Base-by-base conservation (phyloP, 164 flowering plant species). In the Kingdonia uniflora region DNA sequence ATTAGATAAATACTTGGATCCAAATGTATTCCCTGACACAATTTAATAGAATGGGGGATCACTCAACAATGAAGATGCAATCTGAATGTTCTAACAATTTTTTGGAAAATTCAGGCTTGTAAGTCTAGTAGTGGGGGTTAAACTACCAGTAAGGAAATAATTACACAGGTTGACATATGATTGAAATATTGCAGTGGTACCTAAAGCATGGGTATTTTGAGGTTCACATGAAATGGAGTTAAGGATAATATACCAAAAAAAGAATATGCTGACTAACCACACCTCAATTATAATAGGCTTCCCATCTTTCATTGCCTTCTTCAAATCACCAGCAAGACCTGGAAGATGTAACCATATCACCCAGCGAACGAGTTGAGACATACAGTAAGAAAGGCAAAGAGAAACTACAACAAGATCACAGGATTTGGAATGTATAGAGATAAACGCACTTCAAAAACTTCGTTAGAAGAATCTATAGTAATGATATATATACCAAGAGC, bases 301-400 rank as follows among this genome's bases (percentile, higher is more conserved):
- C 43, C 99, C 99, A 75, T 92, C 99, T 77, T 92, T 88, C 95
- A 84, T 86, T 62, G 99, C 99, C 68, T 92, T 92, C 84, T 86
- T 92, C 70, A 92, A 66, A 70, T 92, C 99, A 66, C 99, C 97
- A 56, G 95, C 95, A 81, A 92, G 74, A 66, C 99, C 99, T 86
- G 66, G 7, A 25, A 55, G 63, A 62, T 14, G 38, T 49, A 63
- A 62, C 15, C 56, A 59, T 33, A 39, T 48, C 15, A 43, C 41
- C 48, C 52, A 16, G 24, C 12, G 44, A 54, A 35, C 20, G 49
- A 20, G 19, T 19, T n/a, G n/a, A n/a, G n/a, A n/a, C n/a, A n/a
- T 50, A 60, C 40, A 64, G 4, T 2, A 35, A 20, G 44, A 8
- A 40, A 5, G 19, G 6, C 14, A 0, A 29, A 24, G 19, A 45